Percentiles rank a stretch among this genome's conserved stretches.
Evolutionary conservation across 345 rosid genomes (phyloP).

Genomic region (Citrus trifoliata): DNA sequence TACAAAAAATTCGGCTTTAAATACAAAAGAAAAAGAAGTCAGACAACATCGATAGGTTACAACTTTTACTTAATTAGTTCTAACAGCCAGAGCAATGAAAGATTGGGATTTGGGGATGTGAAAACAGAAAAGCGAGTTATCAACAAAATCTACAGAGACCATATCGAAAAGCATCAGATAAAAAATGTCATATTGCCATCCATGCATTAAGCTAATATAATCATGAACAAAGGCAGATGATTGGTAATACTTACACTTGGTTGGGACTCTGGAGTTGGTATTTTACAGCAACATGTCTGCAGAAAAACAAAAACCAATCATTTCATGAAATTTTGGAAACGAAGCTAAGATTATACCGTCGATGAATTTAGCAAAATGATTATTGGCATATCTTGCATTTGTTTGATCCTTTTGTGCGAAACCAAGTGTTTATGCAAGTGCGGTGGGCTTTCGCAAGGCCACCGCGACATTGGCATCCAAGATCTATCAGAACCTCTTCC

Average conservation of each 20-base stretch:
- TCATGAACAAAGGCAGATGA: conserved; percentile 5
- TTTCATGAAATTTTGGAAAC: conserved; percentile 1
- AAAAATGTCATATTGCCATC: neutral
- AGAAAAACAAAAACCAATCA: conserved; percentile 18
- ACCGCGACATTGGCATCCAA: conserved; percentile 87
- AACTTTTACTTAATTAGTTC: neutral
- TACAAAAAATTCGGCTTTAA: neutral
- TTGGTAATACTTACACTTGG: conserved; percentile 53
- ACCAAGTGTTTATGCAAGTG: conserved; percentile 88
- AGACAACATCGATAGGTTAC: neutral
- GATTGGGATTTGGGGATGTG: neutral
- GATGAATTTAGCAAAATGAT: conserved; percentile 18
- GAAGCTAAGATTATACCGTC: neutral
- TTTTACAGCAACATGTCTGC: conserved; percentile 72
- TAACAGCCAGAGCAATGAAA: neutral
- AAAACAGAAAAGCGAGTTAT: neutral
- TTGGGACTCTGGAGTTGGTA: conserved; percentile 65
- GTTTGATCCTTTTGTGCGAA: conserved; percentile 78
- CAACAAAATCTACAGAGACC: neutral
- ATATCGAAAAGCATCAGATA: neutral
- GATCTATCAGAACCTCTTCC: conserved; percentile 74
- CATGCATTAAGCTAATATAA: neutral
- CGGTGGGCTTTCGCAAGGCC: conserved; percentile 78
- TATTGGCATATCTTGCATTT: conserved; percentile 92
- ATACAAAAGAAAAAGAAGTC: neutral